Conservation (phyloP, 176 grass and related monocot genomes). For the Zea luxurians region DNA sequence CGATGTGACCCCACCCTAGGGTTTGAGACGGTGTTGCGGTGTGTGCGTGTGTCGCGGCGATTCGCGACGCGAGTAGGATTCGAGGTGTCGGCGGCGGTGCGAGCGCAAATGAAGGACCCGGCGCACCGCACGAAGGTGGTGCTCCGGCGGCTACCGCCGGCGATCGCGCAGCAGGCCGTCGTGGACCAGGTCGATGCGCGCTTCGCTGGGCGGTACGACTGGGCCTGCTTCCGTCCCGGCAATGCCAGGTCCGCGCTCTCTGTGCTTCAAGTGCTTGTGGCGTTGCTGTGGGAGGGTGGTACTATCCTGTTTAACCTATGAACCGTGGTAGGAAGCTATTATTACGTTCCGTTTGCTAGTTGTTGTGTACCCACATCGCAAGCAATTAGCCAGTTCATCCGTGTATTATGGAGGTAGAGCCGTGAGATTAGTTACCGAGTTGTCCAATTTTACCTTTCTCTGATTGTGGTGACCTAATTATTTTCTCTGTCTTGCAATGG, state of each 20-base stretch:
- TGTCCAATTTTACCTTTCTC: background rate
- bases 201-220: slow-evolving; percentile 87
- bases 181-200: slow-evolving; percentile 89
- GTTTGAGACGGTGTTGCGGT: slow-evolving; percentile 37
- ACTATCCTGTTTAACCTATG: slow-evolving; percentile 10
- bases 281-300: background rate
- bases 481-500: background rate
- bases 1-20: slow-evolving; percentile 53
- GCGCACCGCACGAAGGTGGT: slow-evolving; percentile 85
- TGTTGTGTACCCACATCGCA: background rate
- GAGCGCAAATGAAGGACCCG: slow-evolving; percentile 74
- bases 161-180: slow-evolving; percentile 69
- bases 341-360: slow-evolving; percentile 8
- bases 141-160: slow-evolving; percentile 80
- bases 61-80: background rate
- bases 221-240: slow-evolving; percentile 77
- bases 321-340: background rate
- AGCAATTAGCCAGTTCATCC: background rate
- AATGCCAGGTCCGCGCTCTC: slow-evolving; percentile 60
- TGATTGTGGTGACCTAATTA: slow-evolving; percentile 7
- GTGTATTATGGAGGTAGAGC: background rate
- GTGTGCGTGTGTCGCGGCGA: background rate
- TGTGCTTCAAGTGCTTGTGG: background rate
- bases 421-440: slow-evolving; percentile 6
- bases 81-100: slow-evolving; percentile 26